Evolutionary conservation across 495 filamentous ascomycete genomes (phyloP).

Genomic region (Tirmania nivea): DNA sequence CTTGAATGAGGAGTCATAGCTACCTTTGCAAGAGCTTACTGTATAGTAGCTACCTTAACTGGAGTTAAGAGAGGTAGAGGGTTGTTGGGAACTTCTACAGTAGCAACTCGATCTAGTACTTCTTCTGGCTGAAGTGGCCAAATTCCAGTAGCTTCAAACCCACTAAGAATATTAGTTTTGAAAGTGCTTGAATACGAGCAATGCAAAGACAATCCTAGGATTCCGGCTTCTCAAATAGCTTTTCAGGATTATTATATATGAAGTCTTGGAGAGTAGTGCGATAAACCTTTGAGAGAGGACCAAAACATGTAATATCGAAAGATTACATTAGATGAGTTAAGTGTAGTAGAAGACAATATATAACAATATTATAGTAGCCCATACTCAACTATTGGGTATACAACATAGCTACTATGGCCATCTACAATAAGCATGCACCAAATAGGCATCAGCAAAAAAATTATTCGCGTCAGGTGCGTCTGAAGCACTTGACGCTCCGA

Average conservation of each 20-base stretch:
- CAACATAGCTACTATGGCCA: constrained; percentile 5
- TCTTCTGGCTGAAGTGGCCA: neutral
- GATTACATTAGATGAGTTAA: constrained; percentile 6
- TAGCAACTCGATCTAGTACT: neutral
- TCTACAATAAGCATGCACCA: constrained; percentile 3
- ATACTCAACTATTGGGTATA: constrained; percentile 5
- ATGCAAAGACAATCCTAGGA: neutral
- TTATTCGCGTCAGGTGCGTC: no score
- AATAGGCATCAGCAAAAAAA: neutral
- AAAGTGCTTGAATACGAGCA: neutral
- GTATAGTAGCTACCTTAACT: neutral
- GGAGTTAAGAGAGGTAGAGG: neutral
- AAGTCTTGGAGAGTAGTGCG: constrained; percentile 2
- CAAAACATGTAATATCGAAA: constrained; percentile 5
- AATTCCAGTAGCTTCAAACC: neutral
- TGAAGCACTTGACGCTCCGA: no score
- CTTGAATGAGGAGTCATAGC: no score
- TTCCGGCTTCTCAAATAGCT: neutral
- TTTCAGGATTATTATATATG: neutral
- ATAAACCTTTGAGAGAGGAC: neutral
- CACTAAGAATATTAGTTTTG: neutral
- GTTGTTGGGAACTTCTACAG: neutral
- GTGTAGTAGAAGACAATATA: constrained; percentile 4
- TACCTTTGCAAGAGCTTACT: no score
- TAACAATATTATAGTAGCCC: neutral